A percentile compares a stretch with the other conserved stretches of the same genome.
Conservation (phyloP, 179 eudicot species). For the Vitellaria paradoxa region DNA sequence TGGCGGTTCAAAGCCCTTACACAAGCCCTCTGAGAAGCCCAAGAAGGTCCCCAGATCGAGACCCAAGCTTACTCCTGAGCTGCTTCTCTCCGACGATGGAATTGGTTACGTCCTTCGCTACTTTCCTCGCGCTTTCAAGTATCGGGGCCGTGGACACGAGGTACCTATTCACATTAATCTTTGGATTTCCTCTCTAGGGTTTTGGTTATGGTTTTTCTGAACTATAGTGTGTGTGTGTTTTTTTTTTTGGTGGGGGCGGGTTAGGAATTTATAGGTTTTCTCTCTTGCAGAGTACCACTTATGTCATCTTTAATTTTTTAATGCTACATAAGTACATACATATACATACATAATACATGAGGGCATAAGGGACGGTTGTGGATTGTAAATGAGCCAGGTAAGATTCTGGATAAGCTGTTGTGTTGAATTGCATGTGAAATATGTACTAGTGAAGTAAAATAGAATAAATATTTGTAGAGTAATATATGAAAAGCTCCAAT, state of each 20-base stretch:
- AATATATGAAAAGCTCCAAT: background rate
- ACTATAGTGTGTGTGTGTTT: background rate
- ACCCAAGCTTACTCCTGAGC: slow-evolving; percentile 81
- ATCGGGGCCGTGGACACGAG: slow-evolving; percentile 80
- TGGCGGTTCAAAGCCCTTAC: slow-evolving; percentile 11
- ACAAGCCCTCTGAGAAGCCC: slow-evolving; percentile 41
- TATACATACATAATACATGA: no score
- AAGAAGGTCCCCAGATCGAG: slow-evolving; percentile 57
- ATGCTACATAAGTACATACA: no score
- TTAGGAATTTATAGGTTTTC: no score
- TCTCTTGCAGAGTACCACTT: no score
- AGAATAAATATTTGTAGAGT: background rate
- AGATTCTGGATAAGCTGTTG: background rate
- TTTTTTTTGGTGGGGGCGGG: background rate
- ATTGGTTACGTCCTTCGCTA: slow-evolving; percentile 76
- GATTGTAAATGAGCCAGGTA: no score
- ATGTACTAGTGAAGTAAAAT: background rate
- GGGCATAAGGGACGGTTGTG: no score
- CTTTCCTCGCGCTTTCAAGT: slow-evolving; percentile 70
- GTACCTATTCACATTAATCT: slow-evolving; percentile 21
- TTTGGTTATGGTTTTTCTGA: background rate
- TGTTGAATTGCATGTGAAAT: background rate
- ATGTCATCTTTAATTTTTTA: no score
- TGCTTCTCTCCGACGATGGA: slow-evolving; percentile 72
- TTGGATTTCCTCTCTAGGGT: background rate